These are phyloP conservation scores for Globisporangium spinosum DNA, from an alignment of 352 stramenopile genomes.

Conservation along the genomic window DNA sequence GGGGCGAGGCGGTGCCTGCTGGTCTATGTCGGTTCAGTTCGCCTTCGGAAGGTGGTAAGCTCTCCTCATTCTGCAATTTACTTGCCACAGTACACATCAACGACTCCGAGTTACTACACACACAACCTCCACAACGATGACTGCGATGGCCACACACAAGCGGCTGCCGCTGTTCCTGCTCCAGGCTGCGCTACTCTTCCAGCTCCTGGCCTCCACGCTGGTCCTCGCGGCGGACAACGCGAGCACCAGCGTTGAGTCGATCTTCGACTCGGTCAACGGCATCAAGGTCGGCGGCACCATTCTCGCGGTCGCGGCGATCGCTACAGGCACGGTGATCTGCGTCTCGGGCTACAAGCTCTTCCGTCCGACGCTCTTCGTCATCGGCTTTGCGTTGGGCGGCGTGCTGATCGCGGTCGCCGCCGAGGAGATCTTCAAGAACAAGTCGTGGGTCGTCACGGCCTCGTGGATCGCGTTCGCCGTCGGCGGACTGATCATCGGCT, in stretches of 20 bases:
- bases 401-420: slow-evolving; percentile 34
- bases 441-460: slow-evolving; percentile 48
- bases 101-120: slow-evolving; percentile 6
- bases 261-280: slow-evolving; percentile 37
- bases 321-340: slow-evolving; percentile 36
- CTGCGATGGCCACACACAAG: not conserved
- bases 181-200: slow-evolving; percentile 2
- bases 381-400: slow-evolving; percentile 46
- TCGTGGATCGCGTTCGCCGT: slow-evolving; percentile 61
- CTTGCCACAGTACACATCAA: slow-evolving; percentile 4
- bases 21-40: not conserved
- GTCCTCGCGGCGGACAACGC: slow-evolving; percentile 15
- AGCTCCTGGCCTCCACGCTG: not conserved
- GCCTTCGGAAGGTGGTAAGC: not conserved
- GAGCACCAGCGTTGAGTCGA: slow-evolving; percentile 28
- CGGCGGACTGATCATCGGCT: slow-evolving; percentile 42
- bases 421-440: slow-evolving; percentile 39
- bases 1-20: not conserved
- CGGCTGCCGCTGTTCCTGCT: slow-evolving; percentile 3
- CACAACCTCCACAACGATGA: slow-evolving; percentile 4
- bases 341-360: slow-evolving; percentile 63
- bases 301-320: slow-evolving; percentile 36
- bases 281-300: slow-evolving; percentile 38
- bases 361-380: slow-evolving; percentile 45
- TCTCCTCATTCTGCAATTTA: slow-evolving; percentile 30